Evolutionary conservation across 163 green algal genomes (phyloP).

Genomic region (Chlorella variabilis): DNA sequence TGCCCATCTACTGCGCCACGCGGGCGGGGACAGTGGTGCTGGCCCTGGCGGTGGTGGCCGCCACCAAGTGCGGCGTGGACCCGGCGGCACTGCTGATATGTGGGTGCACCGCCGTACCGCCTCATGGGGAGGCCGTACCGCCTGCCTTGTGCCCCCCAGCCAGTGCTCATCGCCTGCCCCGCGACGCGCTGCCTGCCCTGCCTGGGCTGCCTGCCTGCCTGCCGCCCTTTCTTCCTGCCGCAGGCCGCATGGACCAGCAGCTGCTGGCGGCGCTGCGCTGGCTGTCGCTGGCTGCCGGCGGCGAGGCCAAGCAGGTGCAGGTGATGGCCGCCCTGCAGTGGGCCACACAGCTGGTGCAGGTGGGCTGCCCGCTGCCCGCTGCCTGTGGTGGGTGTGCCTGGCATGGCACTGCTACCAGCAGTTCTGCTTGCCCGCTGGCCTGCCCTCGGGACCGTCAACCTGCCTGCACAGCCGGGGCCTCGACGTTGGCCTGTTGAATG

Average conservation of each 20-base stretch:
- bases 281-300: conserved; percentile 12
- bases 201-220: too few species aligned
- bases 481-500: too few species aligned
- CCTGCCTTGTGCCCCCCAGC: too few species aligned
- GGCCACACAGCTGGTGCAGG: conserved; percentile 23
- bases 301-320: background rate
- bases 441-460: too few species aligned
- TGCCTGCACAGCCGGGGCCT: too few species aligned
- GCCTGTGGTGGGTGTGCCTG: too few species aligned
- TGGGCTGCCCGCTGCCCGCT: background rate
- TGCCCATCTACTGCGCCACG: conserved; percentile 27
- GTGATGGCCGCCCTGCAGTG: background rate
- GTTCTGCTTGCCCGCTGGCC: too few species aligned
- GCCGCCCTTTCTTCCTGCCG: too few species aligned
- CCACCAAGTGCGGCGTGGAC: conserved; percentile 8
- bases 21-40: conserved; percentile 17
- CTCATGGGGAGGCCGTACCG: too few species aligned
- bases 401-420: background rate
- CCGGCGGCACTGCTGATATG: background rate
- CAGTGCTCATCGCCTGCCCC: too few species aligned
- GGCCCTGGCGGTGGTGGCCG: conserved; percentile 26
- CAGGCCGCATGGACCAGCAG: background rate
- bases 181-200: too few species aligned
- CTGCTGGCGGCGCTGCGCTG: conserved; percentile 10
- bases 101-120: background rate